Conservation (phyloP, 306 rosid species). For the Delonix regia region DNA sequence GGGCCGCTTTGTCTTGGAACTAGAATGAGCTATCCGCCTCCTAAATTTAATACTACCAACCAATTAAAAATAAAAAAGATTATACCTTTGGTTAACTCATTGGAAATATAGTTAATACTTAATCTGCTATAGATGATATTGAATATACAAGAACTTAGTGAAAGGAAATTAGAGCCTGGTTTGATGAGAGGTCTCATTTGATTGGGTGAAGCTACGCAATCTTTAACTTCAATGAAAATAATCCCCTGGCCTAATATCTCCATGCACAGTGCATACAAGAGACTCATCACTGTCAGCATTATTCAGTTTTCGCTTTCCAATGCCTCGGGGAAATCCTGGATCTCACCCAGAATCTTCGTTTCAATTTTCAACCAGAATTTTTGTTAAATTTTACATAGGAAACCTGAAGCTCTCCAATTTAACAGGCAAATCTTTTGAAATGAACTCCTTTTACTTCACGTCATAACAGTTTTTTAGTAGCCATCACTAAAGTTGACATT, state of each 20-base stretch:
- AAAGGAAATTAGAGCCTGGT: conserved; percentile 19
- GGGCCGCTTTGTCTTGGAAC: too few species aligned
- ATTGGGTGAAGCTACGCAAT: conserved; percentile 8
- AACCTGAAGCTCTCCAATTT: too few species aligned
- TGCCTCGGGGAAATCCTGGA: neutral
- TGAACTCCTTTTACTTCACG: neutral
- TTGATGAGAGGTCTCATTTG: neutral
- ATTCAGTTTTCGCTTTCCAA: neutral
- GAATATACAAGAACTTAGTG: conserved; percentile 76
- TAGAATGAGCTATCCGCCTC: too few species aligned
- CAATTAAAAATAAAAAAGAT: too few species aligned
- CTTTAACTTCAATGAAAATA: too few species aligned
- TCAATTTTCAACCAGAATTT: conserved; percentile 59
- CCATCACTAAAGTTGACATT: conserved; percentile 20
- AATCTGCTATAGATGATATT: conserved; percentile 26
- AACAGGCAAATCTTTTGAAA: neutral
- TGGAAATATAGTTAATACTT: neutral
- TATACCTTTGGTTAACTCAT: too few species aligned
- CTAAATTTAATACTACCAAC: too few species aligned
- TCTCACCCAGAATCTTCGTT: neutral
- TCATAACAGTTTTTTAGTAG: conserved; percentile 29
- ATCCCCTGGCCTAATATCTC: too few species aligned
- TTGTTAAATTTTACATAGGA: conserved; percentile 27
- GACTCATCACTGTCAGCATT: too few species aligned
- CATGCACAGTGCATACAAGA: too few species aligned